These are phyloP conservation scores for Wickerhamomyces chaumierensis DNA, from an alignment of 805 yeast genomes.

Conservation along the genomic window DNA sequence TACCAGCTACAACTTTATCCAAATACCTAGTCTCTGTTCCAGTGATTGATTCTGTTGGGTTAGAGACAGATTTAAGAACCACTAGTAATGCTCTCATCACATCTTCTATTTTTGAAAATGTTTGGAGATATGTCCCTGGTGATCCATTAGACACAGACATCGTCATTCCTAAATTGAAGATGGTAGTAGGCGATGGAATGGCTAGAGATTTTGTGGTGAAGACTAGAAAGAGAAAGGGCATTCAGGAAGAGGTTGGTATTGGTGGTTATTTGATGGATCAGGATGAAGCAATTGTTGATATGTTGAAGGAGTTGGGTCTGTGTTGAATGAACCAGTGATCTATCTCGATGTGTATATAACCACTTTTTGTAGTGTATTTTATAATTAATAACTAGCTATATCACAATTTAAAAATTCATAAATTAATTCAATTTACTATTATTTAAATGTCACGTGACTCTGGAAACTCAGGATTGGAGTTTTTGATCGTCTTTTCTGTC, in stretches of 20 bases:
- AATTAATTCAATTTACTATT: too few species aligned
- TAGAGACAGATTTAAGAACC: conserved; percentile 76
- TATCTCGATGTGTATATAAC: too few species aligned
- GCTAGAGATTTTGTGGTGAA: conserved; percentile 87
- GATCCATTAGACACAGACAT: conserved; percentile 71
- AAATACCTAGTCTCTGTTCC: conserved; percentile 61
- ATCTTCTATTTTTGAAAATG: conserved; percentile 44
- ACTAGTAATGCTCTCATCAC: conserved; percentile 75
- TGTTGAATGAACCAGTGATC: too few species aligned
- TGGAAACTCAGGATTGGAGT: too few species aligned
- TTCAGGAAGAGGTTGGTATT: conserved; percentile 60
- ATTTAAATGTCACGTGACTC: too few species aligned
- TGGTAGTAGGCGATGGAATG: conserved; percentile 58
- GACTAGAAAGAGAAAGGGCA: conserved; percentile 81
- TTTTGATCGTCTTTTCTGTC: too few species aligned
- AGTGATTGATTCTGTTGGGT: conserved; percentile 81
- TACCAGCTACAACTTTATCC: conserved; percentile 65
- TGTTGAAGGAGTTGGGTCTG: conserved; percentile 40
- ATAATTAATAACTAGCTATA: too few species aligned
- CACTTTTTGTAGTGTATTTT: too few species aligned
- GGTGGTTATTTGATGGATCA: conserved; percentile 38
- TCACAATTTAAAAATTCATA: too few species aligned
- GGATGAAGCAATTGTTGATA: conserved; percentile 44
- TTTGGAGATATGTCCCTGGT: conserved; percentile 79
- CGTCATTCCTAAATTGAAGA: conserved; percentile 55